Conservation (phyloP, 2,329 filamentous ascomycete species). For the Biscogniauxia mediterranea region DNA sequence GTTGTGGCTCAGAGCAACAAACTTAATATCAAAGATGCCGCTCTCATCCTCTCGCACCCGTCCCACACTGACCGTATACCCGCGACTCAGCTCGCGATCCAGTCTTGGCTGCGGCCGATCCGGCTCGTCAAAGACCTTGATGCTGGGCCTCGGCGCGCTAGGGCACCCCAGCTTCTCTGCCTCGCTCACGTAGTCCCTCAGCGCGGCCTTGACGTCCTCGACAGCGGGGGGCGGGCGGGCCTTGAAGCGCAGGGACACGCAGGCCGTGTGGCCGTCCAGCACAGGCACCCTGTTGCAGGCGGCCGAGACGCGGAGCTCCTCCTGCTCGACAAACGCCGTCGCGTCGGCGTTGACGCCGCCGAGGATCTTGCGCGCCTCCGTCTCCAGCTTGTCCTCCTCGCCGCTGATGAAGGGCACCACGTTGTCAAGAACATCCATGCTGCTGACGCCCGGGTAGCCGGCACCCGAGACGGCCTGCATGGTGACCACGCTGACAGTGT, state of each 20-base stretch:
- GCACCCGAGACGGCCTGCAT: conserved; percentile 94
- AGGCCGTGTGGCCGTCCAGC: conserved; percentile 92
- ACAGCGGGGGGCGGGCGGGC: conserved; percentile 70
- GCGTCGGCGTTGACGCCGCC: conserved; percentile 69
- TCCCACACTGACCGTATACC: conserved; percentile 90
- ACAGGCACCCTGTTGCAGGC: conserved; percentile 95
- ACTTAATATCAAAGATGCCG: conserved; percentile 91
- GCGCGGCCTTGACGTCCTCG: conserved; percentile 73
- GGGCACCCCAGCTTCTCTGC: conserved; percentile 82
- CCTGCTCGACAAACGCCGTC: conserved; percentile 75
- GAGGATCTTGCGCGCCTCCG: conserved; percentile 92
- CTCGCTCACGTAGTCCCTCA: conserved; percentile 79
- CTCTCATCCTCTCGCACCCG: conserved; percentile 81
- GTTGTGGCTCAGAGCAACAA: conserved; percentile 86
- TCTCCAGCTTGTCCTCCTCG: conserved; percentile 95
- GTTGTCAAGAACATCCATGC: conserved; percentile 96
- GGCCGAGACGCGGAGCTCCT: conserved; percentile 72
- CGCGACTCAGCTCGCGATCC: conserved; percentile 79
- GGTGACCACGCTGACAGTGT: conserved; percentile 75
- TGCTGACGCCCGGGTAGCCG: conserved; percentile 84
- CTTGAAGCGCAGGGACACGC: conserved; percentile 81
- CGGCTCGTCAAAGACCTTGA: conserved; percentile 84
- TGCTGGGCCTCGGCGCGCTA: conserved; percentile 77
- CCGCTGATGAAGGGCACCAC: conserved; percentile 90
- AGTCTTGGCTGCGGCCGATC: conserved; percentile 90